phyloP scores from a whole-genome alignment of 1,284 basidiomycete genomes.

The Puccinia horiana region DNA sequence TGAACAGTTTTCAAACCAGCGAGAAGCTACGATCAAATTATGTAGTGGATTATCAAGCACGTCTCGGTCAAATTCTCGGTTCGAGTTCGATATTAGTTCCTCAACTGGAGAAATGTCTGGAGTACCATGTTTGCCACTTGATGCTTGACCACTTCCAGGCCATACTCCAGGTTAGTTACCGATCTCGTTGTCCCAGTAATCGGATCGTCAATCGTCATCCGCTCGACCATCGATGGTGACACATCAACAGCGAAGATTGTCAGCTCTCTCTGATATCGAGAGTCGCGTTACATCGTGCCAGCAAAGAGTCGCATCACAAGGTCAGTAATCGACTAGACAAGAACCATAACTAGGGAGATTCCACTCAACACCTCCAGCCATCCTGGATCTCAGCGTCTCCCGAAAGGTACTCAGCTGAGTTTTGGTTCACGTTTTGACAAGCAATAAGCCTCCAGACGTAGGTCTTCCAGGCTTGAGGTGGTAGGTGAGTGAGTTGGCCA shows the following conservation, averaged over 20 bases:
- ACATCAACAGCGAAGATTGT: constrained; percentile 39
- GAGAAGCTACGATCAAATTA: constrained; percentile 20
- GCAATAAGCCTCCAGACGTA: neutral
- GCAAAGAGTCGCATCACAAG: neutral
- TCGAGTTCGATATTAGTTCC: neutral
- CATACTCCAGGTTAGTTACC: constrained; percentile 35
- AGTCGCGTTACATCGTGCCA: neutral
- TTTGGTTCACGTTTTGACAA: neutral
- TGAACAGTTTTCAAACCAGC: constrained; percentile 44
- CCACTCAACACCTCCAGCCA: constrained; percentile 1
- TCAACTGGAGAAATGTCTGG: neutral
- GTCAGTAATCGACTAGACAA: neutral
- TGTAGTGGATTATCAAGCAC: neutral
- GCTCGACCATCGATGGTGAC: constrained; percentile 30
- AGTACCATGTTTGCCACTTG: constrained; percentile 36
- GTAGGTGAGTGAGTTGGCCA: neutral
- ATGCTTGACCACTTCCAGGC: constrained; percentile 34
- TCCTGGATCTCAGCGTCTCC: neutral
- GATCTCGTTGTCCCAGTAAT: neutral
- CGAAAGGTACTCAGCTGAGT: neutral
- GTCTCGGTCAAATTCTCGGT: constrained; percentile 8
- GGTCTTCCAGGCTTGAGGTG: neutral
- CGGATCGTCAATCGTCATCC: constrained; percentile 2
- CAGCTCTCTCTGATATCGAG: constrained; percentile 27
- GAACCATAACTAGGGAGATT: neutral